Evolutionary conservation across 768 basidiomycete genomes (phyloP), one percentile per base, ranked within the genome.

Genomic region (Lactarius psammicola): DNA sequence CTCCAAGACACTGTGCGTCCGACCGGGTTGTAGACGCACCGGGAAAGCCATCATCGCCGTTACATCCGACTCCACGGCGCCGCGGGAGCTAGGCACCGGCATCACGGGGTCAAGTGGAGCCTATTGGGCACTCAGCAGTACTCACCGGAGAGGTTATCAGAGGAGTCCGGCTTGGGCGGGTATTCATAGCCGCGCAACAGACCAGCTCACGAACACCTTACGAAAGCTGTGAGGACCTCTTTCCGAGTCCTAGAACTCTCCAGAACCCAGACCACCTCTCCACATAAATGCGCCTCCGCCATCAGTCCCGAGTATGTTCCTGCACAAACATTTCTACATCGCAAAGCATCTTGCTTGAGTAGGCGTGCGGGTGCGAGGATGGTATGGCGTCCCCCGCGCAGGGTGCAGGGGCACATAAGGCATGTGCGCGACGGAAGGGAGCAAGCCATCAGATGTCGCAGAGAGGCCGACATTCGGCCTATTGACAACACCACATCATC

Each of bases 331-430:
- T 77, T 59, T 92, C 82, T 46, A 88, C 81, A 75, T 88, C 75
- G 74, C n/a, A 95, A 94, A 4, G 82, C 81, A 10, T 77, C 76
- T 36, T 92, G 85, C 51, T 81, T 68, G 26, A 40, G 62, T 46
- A 60, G 55, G 49, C 65, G n/a, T n/a, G n/a, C 54, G 20, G 65
- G 63, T 80, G 70, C 96, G 94, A 10, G 85, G 87, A 56, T 98
- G 95, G 76, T 93, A 94, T 0, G 86, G 85, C 11, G 94, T 89
- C 59, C 94, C 94, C 40, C 83, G 84, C 74, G 94, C 90, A 4
- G 96, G 95, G 69, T 96, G 94, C 6, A 95, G 96, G 5, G 95
- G 91, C 68, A 95, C 80, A 75, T 95, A 97, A 30, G 78, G 77
- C 6, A 88, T 90, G 74, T 90, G 89, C 2, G 80, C 75, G 67